Conservation (phyloP, 2,329 filamentous ascomycete species). For the Rutstroemia sp. region DNA sequence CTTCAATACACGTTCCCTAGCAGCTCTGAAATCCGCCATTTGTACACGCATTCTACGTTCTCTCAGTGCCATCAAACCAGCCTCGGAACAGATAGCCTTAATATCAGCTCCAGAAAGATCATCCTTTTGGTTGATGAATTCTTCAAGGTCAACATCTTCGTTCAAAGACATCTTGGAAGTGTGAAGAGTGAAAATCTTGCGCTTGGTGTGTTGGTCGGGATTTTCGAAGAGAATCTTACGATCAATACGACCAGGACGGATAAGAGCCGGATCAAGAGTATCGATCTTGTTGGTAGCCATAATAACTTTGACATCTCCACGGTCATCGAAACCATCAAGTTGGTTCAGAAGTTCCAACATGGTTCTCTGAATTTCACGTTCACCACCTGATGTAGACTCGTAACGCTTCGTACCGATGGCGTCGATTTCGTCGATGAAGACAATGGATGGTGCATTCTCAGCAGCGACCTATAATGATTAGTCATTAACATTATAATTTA, state of each 20-base stretch:
- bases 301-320: conserved; percentile 97
- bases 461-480: conserved; percentile 62
- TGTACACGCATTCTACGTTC: conserved; percentile 97
- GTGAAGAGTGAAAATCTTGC: conserved; percentile 98
- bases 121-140: conserved; percentile 98
- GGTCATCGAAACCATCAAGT: conserved; percentile 96
- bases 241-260: conserved; percentile 95
- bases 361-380: conserved; percentile 94
- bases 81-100: conserved; percentile 97
- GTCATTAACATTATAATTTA: conserved; percentile 4
- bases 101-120: conserved; percentile 96
- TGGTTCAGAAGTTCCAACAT: conserved; percentile 99
- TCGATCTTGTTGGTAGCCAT: conserved; percentile 99
- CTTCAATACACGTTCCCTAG: conserved; percentile 89
- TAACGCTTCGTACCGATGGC: conserved; percentile 99
- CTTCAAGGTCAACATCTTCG: conserved; percentile 94
- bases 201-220: conserved; percentile 74
- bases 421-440: conserved; percentile 99
- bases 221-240: conserved; percentile 81
- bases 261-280: conserved; percentile 89
- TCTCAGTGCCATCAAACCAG: conserved; percentile 85
- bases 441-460: conserved; percentile 92
- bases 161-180: conserved; percentile 98
- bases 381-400: conserved; percentile 92
- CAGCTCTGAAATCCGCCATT: conserved; percentile 95